Base-by-base conservation (phyloP, 2,329 filamentous ascomycete genomes). In the Arthrobotrys conoides region DNA sequence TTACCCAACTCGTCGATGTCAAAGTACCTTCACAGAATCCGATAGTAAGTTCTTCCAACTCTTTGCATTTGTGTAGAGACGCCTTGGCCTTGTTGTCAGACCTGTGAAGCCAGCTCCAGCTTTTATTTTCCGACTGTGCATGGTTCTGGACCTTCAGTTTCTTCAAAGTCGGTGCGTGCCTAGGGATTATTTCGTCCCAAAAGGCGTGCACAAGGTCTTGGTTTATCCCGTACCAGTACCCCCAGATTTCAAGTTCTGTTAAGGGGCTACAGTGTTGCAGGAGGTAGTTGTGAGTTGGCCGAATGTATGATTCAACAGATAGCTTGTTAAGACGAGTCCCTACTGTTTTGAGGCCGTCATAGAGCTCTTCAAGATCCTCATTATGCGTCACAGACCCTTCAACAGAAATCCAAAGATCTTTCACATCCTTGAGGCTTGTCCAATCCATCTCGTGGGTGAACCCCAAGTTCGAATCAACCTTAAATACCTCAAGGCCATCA, bases 131-230 rank as follows among this genome's bases (percentile, higher is more conserved):
- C 5, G 53, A 63, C 49, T 71, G 48, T 18, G 57, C 20, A 24
- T 44, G 24, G 12, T 76, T 76, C n/a, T 71, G 41, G 6, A 71
- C 57, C 3, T 41, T 63, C 9, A 77, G 46, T 20, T 36, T 53
- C 12, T 33, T 65, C 0, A 77, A 30, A 8, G 59, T 63, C 3
- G 67, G 67, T 3, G 73, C 73, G 16, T 77, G 73, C 18, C 49
- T 57, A n/a, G 73, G 73, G n/a, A 77, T 63, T 16, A 77, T 61
- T 20, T 77, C 66, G 33, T 77, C 73, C 73, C 73, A 77, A 16
- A 77, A 77, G 1, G 16, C 20, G 8, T 44, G 10, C 3, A 59
- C 73, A 5, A 77, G 66, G 5, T 53, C 30, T 57, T 33, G 33
- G 12, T n/a, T 61, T 18, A 48, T 36, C 22, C 51, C 49, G 4